These are phyloP conservation scores for Phascolomyces articulosus DNA, from an alignment of 371 early-diverging fungal species.

Conservation along the genomic window DNA sequence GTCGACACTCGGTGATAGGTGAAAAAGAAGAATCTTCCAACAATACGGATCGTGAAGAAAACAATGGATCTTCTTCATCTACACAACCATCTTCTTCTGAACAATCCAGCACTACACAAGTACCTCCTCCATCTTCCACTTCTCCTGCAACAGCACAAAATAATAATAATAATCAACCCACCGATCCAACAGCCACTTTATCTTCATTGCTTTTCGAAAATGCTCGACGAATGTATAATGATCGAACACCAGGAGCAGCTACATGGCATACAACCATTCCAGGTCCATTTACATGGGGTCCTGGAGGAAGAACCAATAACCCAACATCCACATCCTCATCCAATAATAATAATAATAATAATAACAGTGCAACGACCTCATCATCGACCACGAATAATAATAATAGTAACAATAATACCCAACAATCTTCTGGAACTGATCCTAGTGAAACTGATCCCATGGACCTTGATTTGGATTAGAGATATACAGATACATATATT, in stretches of 20 bases:
- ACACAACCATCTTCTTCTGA: not conserved
- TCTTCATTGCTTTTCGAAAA: conserved; percentile 10
- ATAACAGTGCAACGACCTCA: conserved; percentile 14
- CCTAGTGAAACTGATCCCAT: conserved; percentile 15
- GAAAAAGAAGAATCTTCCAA: not conserved
- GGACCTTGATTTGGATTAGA: conserved; percentile 30
- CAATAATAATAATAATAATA: conserved; percentile 11
- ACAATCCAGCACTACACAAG: not conserved
- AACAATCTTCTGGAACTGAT: conserved; percentile 1
- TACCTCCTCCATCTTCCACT: conserved; percentile 8
- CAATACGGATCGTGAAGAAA: not conserved
- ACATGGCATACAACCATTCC: conserved; percentile 28
- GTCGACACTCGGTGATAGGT: conserved; percentile 2
- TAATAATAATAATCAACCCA: conserved; percentile 4
- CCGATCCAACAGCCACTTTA: conserved; percentile 8
- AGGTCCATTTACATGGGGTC: conserved; percentile 33
- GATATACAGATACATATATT: not conserved
- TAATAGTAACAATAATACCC: conserved; percentile 12
- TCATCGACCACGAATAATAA: too few relatives aligned
- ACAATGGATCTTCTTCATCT: not conserved
- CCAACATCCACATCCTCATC: not conserved
- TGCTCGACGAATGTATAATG: conserved; percentile 3
- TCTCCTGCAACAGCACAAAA: too few relatives aligned
- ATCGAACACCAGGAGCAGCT: conserved; percentile 11
- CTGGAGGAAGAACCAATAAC: conserved; percentile 13